Evolutionary conservation across 495 filamentous ascomycete genomes (phyloP), one percentile per base, ranked within the genome.

Genomic region (Podospora conica): DNA sequence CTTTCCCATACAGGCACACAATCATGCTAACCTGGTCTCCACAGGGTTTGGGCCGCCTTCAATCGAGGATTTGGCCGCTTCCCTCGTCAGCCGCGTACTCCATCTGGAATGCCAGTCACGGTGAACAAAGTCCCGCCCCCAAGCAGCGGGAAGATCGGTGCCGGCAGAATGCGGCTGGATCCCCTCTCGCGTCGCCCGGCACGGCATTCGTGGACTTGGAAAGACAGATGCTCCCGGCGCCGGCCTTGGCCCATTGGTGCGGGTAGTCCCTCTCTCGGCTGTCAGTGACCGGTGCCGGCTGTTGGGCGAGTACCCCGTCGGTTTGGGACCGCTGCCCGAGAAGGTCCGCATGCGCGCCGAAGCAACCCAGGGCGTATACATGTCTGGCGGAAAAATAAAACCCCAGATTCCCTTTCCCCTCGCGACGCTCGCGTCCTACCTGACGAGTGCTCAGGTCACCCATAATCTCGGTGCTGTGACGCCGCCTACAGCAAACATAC

Each of bases 171-270:
- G 40, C 18, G 29, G 40, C 18, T 48, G 6, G n/a, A n/a, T n/a
- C n/a, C n/a, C n/a, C 12, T n/a, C 18, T 48, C 18, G n/a, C 18
- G 40, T n/a, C 40, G 18, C 0, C 40, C 40, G 40, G 40, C 40
- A 48, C 40, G 40, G 40, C 40, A 48, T 48, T 48, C 24, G 56
- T 25, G 18, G 56, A 27, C 27, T 27, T 27, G 8, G 24, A n/a
- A 6, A 58, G 12, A 9, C 56, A 11, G 21, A 23, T 58, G 23
- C 24, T 24, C 56, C 56, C 56, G 56, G 56, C 2, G 24, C 56
- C 22, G 56, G 56, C 15, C 23, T 24, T 18, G 56, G 56, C 56
- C 55, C 56, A 58, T 58, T 58, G 56, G 56, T n/a, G 56, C 56
- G 56, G 56, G 23, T 58, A 58, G 22, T 28, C 21, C 27, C 55